Percentiles rank a stretch among this genome's conserved stretches.
phyloP scores from a whole-genome alignment of 1,139 yeast genomes.

The Hyphopichia pseudoburtonii region DNA sequence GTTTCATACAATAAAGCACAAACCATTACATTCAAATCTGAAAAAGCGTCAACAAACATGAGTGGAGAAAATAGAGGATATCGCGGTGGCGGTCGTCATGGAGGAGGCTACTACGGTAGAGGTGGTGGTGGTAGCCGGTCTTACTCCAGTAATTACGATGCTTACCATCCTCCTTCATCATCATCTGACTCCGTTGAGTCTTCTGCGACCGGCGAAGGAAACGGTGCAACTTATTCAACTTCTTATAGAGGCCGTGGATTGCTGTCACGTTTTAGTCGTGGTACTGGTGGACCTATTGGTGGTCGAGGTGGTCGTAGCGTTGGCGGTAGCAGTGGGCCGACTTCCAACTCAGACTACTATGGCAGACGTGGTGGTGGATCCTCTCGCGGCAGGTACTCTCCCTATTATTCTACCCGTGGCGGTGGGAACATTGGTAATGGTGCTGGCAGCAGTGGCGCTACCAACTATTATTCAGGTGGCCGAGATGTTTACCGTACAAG shows the following conservation, averaged over 20 bases:
- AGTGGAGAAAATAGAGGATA: not conserved
- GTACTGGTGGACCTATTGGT: no score
- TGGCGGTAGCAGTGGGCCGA: not conserved
- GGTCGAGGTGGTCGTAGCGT: not conserved
- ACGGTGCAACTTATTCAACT: not conserved
- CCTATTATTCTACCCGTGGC: slow-evolving; percentile 1
- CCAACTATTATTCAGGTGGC: not conserved
- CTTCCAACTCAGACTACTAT: slow-evolving; percentile 1
- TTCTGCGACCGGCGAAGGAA: not conserved
- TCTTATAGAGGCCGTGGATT: slow-evolving; percentile 2
- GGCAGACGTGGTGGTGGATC: not conserved
- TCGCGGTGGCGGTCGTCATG: not conserved
- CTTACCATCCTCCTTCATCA: not conserved
- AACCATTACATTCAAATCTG: no score
- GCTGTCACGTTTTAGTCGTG: no score
- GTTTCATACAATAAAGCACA: no score
- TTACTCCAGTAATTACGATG: not conserved
- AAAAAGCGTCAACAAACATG: not conserved
- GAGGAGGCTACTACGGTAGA: slow-evolving; percentile 4
- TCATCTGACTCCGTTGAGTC: not conserved
- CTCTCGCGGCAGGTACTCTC: not conserved
- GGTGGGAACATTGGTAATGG: not conserved
- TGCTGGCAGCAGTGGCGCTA: no score
- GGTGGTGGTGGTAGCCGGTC: not conserved
- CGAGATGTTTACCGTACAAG: slow-evolving; percentile 2